Base-by-base conservation (phyloP, 345 rosid genomes). In the Trapa incisa region DNA sequence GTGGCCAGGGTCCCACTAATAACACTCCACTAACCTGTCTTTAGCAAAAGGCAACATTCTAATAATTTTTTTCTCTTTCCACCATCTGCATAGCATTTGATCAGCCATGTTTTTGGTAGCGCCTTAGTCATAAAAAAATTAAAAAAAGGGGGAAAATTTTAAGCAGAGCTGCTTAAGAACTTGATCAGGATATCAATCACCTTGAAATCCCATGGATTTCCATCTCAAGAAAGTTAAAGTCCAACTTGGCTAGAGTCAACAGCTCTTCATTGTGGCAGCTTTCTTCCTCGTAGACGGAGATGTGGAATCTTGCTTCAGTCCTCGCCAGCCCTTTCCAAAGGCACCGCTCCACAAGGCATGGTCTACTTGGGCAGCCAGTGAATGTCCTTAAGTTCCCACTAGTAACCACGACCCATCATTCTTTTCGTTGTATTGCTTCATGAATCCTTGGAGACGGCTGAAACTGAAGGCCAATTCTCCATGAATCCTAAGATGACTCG, bases 21-120 rank as follows among this genome's bases (percentile, higher is more conserved):
- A 78, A 47, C 72, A 47, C 29, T 81, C 84, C 11, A 75, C 74
- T 5, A 75, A 14, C 61, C 84, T 66, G 45, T 78, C 74, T 38
- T 80, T 64, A 2, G 62, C 74, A 3, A 78, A 75, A 37, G 84
- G 73, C 1, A 78, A 41, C 68, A 67, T 71, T 6, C 48, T 37
- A 14, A 42, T 60, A 6, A 72, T 57, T 36, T 72, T 74, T 29
- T 69, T 6, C 6, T 70, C 74, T 56, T 61, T 71, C 83, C 75
- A 71, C 83, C 83, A 74, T 70, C 83, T 74, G 52, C 52, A 65
- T 4, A 41, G 6, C 39, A 14, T 16, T 65, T 37, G 3, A 41
- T 29, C 52, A 6, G 16, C 16, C 56, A 41, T 3, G 7, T 41
- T 41, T 41, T 0, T n/a, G n/a, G n/a, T n/a, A n/a, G n/a, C n/a